A percentile compares a stretch with the other conserved stretches of the same genome.
Evolutionary conservation across 2,329 filamentous ascomycete genomes (phyloP).

Genomic region (Grosmannia huntii): DNA sequence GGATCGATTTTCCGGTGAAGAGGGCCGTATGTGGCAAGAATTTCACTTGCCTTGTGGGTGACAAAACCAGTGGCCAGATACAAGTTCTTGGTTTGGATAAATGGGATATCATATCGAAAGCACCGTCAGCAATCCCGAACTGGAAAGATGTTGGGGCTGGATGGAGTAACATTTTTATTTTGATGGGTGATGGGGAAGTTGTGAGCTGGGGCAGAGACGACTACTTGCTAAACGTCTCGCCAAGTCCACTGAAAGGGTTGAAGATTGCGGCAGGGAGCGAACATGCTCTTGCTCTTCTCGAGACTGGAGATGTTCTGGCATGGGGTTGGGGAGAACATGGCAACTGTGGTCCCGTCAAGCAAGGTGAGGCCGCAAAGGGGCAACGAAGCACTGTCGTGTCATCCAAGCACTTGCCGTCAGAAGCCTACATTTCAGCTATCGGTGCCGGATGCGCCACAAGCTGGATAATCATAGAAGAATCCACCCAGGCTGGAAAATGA

Average conservation of each 20-base stretch:
- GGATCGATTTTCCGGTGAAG: conserved; percentile 46
- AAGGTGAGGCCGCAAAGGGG: conserved; percentile 54
- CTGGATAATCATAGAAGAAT: conserved; percentile 40
- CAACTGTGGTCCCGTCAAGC: conserved; percentile 57
- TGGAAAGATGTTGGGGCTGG: conserved; percentile 64
- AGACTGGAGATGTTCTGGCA: conserved; percentile 53
- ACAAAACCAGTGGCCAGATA: conserved; percentile 43
- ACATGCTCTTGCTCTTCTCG: conserved; percentile 64
- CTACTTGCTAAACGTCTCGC: conserved; percentile 65
- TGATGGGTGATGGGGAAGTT: conserved; percentile 47
- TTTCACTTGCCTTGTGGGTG: conserved; percentile 62
- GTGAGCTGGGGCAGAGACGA: conserved; percentile 74
- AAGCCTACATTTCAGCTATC: conserved; percentile 43
- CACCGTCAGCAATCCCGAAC: conserved; percentile 36
- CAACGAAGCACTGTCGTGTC: conserved; percentile 55
- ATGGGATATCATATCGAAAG: conserved; percentile 48
- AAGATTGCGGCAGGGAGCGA: conserved; percentile 78
- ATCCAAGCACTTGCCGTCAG: conserved; percentile 37
- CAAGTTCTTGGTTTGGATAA: conserved; percentile 63
- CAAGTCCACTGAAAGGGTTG: conserved; percentile 39
- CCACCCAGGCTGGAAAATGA: not conserved
- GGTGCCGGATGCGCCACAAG: conserved; percentile 87
- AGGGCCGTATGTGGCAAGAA: conserved; percentile 71
- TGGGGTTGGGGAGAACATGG: conserved; percentile 99
- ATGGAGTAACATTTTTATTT: conserved; percentile 71